Percentiles rank a stretch among this genome's conserved stretches.
Conservation (phyloP, 2,329 filamentous ascomycete species). For the Scedosporium minutisporum region DNA sequence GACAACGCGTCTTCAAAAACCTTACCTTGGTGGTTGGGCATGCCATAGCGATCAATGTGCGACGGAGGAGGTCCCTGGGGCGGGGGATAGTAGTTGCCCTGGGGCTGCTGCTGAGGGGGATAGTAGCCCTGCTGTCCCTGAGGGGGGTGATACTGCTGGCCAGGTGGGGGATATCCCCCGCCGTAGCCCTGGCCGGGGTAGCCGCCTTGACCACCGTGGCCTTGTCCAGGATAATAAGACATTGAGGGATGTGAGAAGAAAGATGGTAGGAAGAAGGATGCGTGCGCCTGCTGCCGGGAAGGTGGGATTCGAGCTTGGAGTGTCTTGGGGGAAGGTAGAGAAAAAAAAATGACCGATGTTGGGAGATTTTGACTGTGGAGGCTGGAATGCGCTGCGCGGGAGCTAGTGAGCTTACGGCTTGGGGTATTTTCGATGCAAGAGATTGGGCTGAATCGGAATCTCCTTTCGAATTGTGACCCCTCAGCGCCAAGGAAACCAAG, state of each 20-base stretch:
- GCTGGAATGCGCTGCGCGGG: too few species aligned
- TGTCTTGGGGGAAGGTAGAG: too few species aligned
- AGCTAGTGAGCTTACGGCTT: too few species aligned
- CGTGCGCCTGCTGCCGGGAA: not conserved
- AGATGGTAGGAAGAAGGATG: not conserved
- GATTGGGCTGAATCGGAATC: not conserved
- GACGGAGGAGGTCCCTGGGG: slow-evolving; percentile 11
- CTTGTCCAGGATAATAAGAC: slow-evolving; percentile 12
- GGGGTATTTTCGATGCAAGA: too few species aligned
- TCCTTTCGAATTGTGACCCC: not conserved
- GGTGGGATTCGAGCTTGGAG: too few species aligned
- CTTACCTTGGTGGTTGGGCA: slow-evolving; percentile 6
- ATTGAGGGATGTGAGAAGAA: not conserved
- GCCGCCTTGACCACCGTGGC: slow-evolving; percentile 9
- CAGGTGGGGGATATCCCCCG: slow-evolving; percentile 14
- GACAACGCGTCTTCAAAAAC: too few species aligned
- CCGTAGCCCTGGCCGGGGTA: slow-evolving; percentile 14
- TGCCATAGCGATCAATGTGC: slow-evolving; percentile 12
- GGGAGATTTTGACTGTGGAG: too few species aligned
- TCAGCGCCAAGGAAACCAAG: not conserved
- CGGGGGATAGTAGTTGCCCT: slow-evolving; percentile 15
- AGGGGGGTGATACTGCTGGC: slow-evolving; percentile 13
- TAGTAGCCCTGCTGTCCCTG: slow-evolving; percentile 17
- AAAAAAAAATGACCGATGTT: too few species aligned
- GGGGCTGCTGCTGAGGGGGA: slow-evolving; percentile 16